Conservation (phyloP, 2,329 filamentous ascomycete species). For the Claviceps sp. region DNA sequence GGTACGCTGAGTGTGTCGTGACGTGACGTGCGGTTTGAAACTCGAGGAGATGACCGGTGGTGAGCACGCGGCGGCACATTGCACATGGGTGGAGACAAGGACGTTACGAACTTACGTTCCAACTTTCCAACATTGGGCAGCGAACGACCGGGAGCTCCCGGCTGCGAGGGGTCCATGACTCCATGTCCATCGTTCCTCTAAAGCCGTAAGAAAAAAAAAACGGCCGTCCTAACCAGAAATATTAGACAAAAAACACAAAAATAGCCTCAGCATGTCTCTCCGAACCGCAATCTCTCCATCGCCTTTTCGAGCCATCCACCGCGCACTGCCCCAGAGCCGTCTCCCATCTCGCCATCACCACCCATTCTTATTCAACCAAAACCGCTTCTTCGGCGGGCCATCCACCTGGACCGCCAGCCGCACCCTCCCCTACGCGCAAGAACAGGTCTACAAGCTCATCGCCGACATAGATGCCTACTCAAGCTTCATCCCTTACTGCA, state of each 20-base stretch:
- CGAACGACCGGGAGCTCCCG: neutral
- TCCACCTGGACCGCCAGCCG: slow-evolving; percentile 52
- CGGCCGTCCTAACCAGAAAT: too few species aligned
- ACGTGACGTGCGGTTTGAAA: neutral
- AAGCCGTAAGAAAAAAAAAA: neutral
- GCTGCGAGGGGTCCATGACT: neutral
- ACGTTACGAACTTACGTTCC: neutral
- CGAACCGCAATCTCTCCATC: neutral
- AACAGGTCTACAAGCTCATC: slow-evolving; percentile 69
- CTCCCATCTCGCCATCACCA: neutral
- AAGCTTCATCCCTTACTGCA: slow-evolving; percentile 85
- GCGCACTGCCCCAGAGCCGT: neutral
- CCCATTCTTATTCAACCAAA: slow-evolving; percentile 6
- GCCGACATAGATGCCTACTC: slow-evolving; percentile 78
- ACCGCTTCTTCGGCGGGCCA: slow-evolving; percentile 3
- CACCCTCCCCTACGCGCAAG: slow-evolving; percentile 59
- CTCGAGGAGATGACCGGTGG: neutral
- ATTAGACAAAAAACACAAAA: neutral
- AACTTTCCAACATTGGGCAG: neutral
- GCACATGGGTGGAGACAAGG: neutral
- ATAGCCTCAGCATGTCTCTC: neutral
- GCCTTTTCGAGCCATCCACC: neutral
- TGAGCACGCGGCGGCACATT: neutral
- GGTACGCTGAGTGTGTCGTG: neutral
- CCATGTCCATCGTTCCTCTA: neutral